Evolutionary conservation across 345 rosid genomes (phyloP).

Genomic region (Acer saccharum): DNA sequence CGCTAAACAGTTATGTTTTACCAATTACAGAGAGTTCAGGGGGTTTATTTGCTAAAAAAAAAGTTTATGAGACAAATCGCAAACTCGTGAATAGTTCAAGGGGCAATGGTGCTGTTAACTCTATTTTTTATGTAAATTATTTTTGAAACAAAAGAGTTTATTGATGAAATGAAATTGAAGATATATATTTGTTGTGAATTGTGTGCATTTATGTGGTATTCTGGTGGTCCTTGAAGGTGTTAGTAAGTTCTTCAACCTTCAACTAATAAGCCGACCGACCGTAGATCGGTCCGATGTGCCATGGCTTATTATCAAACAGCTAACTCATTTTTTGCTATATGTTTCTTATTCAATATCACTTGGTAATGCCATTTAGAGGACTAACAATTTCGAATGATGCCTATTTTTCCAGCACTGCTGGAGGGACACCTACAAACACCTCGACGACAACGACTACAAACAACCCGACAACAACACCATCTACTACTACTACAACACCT

Average conservation of each 20-base stretch:
- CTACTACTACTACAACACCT: slow-evolving; percentile 16
- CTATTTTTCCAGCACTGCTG: slow-evolving; percentile 43
- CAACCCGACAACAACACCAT: slow-evolving; percentile 21
- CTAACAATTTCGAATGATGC: slow-evolving; percentile 14
- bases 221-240: not conserved
- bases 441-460: slow-evolving; percentile 15
- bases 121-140: too few relatives aligned
- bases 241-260: not conserved
- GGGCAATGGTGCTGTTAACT: too few relatives aligned
- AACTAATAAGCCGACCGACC: not conserved
- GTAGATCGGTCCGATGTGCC: not conserved
- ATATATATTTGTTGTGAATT: too few relatives aligned
- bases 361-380: not conserved
- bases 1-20: too few relatives aligned
- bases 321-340: not conserved
- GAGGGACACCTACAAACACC: slow-evolving; percentile 25
- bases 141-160: too few relatives aligned
- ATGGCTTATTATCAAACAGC: not conserved
- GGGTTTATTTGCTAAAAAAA: too few relatives aligned
- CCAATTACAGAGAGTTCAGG: too few relatives aligned
- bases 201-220: not conserved
- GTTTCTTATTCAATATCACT: not conserved
- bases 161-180: too few relatives aligned
- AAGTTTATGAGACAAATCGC: too few relatives aligned
- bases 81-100: too few relatives aligned